phyloP scores from a whole-genome alignment of 1,139 yeast genomes.

The Zygosaccharomyces pseudobailii region DNA sequence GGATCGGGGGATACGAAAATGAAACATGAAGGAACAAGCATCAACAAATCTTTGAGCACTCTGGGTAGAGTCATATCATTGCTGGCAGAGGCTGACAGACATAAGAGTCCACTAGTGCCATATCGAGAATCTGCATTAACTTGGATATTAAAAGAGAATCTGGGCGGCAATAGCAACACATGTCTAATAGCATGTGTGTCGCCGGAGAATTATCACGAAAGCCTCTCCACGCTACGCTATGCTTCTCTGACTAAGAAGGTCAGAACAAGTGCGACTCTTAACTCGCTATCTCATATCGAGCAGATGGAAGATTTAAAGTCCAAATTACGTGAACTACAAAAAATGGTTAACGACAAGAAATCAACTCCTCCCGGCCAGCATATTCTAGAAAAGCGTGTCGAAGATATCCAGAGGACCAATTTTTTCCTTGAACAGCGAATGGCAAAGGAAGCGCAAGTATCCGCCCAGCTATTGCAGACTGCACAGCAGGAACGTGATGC shows the following conservation, averaged over 20 bases:
- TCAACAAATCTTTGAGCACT: constrained; percentile 76
- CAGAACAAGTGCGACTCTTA: constrained; percentile 2
- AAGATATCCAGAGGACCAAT: constrained; percentile 1
- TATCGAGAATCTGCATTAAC: constrained; percentile 58
- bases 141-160: constrained; percentile 69
- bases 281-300: constrained; percentile 1
- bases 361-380: background rate
- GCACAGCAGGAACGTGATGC: background rate
- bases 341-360: constrained; percentile 1
- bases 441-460: constrained; percentile 2
- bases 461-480: background rate
- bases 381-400: background rate
- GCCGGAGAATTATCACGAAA: constrained; percentile 57
- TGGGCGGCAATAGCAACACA: constrained; percentile 79
- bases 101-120: constrained; percentile 39
- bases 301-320: constrained; percentile 3
- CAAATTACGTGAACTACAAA: constrained; percentile 2
- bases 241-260: constrained; percentile 39
- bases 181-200: constrained; percentile 80
- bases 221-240: constrained; percentile 74
- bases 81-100: constrained; percentile 33
- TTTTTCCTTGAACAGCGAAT: constrained; percentile 2
- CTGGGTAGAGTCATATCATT: constrained; percentile 84
- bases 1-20: constrained; percentile 69
- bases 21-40: constrained; percentile 75